phyloP scores from a whole-genome alignment of 257 asterid genomes.

The Solanum arcanum region DNA sequence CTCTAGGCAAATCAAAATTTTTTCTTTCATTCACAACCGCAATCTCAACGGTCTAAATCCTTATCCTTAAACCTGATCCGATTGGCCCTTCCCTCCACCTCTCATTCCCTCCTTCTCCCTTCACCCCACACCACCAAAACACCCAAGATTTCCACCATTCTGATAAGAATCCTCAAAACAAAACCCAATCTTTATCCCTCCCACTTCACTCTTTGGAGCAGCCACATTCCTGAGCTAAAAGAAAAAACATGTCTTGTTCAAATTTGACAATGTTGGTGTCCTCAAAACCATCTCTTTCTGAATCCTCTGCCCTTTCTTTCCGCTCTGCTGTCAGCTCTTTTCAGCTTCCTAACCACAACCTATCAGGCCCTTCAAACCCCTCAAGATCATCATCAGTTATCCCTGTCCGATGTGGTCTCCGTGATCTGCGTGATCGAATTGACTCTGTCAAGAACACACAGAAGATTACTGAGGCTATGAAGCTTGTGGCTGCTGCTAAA shows the following conservation, averaged over 20 bases:
- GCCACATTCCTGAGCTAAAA: constrained; percentile 12
- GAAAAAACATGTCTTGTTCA: constrained; percentile 57
- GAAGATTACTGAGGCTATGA: constrained; percentile 96
- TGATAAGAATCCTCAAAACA: constrained; percentile 18
- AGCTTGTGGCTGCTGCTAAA: constrained; percentile 93
- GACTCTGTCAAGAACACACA: constrained; percentile 76
- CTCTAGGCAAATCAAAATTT: not conserved
- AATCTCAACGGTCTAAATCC: constrained; percentile 44
- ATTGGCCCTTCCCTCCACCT: constrained; percentile 50
- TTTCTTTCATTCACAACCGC: constrained; percentile 6
- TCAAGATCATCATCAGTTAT: constrained; percentile 37
- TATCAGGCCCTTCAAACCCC: constrained; percentile 22
- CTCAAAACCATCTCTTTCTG: constrained; percentile 62
- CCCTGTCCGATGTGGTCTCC: constrained; percentile 60
- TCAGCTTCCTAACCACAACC: constrained; percentile 34
- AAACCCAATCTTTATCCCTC: constrained; percentile 3
- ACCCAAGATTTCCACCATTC: constrained; percentile 11
- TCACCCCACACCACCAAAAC: constrained; percentile 29
- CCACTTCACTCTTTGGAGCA: constrained; percentile 7
- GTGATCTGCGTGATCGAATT: constrained; percentile 79
- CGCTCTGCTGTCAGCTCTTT: constrained; percentile 55
- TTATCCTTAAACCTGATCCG: constrained; percentile 83
- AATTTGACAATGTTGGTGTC: constrained; percentile 68
- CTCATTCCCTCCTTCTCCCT: constrained; percentile 30
- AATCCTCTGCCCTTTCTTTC: constrained; percentile 47